Evolutionary conservation across 2,329 filamentous ascomycete species (phyloP).

Genomic region (Neodidymelliopsis sp.): DNA sequence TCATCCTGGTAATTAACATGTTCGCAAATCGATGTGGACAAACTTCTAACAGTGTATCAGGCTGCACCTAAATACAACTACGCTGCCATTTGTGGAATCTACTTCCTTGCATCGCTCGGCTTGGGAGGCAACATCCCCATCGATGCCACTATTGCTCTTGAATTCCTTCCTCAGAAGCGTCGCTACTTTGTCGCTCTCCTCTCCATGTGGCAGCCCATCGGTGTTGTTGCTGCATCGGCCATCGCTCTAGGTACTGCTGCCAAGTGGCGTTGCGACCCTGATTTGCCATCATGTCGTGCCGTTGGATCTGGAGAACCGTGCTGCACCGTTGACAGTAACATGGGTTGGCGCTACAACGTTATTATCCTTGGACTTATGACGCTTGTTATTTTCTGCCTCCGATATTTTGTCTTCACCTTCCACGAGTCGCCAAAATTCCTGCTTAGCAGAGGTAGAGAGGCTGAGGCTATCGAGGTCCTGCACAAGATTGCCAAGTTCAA

Average conservation of each 20-base stretch:
- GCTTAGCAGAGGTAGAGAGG: conserved; percentile 34
- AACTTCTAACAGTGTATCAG: conserved; percentile 19
- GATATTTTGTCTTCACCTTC: conserved; percentile 40
- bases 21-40: neutral
- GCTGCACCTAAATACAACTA: conserved; percentile 43
- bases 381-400: conserved; percentile 36
- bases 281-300: conserved; percentile 26
- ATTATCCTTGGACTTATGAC: conserved; percentile 39
- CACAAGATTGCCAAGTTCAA: conserved; percentile 42
- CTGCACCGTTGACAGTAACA: conserved; percentile 34
- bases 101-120: conserved; percentile 37
- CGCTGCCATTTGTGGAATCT: conserved; percentile 37
- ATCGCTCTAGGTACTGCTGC: conserved; percentile 39
- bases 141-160: conserved; percentile 37
- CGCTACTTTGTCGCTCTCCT: conserved; percentile 39
- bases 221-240: conserved; percentile 36
- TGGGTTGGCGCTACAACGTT: conserved; percentile 43
- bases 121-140: conserved; percentile 41
- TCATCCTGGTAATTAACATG: conserved; percentile 23
- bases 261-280: conserved; percentile 38
- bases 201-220: conserved; percentile 42
- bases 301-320: conserved; percentile 26
- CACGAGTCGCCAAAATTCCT: conserved; percentile 41
- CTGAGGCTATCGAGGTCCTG: conserved; percentile 37
- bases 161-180: conserved; percentile 38